Evolutionary conservation across 805 yeast genomes (phyloP), one percentile per base, ranked within the genome.

Genomic region (Millerozyma acaciae): DNA sequence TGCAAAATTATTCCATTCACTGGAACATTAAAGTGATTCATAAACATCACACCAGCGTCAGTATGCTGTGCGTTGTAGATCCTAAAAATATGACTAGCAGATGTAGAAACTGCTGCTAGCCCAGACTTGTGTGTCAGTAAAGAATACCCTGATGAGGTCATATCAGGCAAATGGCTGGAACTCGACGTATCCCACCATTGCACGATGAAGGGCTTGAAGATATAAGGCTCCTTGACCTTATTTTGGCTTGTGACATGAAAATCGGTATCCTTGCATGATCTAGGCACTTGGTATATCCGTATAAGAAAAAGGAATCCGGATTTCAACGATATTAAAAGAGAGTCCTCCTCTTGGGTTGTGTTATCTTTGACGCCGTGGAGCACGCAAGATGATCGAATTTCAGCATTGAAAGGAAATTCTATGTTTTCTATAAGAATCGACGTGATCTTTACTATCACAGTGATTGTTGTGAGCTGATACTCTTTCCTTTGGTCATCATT

Each of bases 171-270:
- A 15, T 28, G 22, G 28, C 21, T 22, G 5, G 36, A 19, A 17
- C 33, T 40, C 25, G 48, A 47, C 21, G 49, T 40, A 35, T 55
- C 61, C 77, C 76, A 72, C 76, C 75, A 70, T 40, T 72, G 76
- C 0, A 71, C 73, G 7, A 67, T 65, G 39, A 62, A 67, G 1
- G 76, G 76, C 24, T 56, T 57, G 39, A 46, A 56, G 4, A 61
- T 47, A 19, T 48, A 49, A 13, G 43, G 47, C 2, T 47, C 42
- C 8, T 40, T 19, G 29, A 30, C 31, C 27, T 19, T 16, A 2
- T 40, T 28, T 2, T 38, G 33, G 1, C 20, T 17, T 29, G 19
- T 3, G 39, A 39, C 2, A 43, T 31, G 14, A 26, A 44, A 44
- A 30, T 45, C 53, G 3, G 54, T 44, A 26, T 60, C 68, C 13